Conservation (phyloP, 2,329 filamentous ascomycete genomes). For the Magnaporthales sp. region DNA sequence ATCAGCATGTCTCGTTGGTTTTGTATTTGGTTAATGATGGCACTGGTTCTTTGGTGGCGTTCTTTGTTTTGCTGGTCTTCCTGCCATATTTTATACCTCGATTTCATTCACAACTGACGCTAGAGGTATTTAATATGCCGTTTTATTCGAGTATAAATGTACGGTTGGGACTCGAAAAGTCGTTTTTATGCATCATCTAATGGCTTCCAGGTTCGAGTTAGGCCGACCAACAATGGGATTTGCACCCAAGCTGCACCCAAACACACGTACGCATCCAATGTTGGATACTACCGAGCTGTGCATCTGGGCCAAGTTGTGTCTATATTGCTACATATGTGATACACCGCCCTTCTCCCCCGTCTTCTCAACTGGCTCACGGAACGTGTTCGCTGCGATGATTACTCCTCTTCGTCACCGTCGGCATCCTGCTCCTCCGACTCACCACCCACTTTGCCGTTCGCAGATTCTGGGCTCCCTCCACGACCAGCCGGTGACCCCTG, state of each 20-base stretch:
- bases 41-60: not conserved
- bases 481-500: constrained; percentile 2
- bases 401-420: constrained; percentile 37
- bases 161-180: not conserved
- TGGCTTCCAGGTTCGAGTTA: not conserved
- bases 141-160: not conserved
- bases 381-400: not conserved
- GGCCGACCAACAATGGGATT: not conserved
- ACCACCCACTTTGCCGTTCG: constrained; percentile 11
- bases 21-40: not conserved
- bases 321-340: not conserved
- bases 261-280: not conserved
- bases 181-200: not conserved
- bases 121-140: not conserved
- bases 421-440: constrained; percentile 27
- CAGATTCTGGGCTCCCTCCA: constrained; percentile 7
- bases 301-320: not conserved
- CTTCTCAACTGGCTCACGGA: not conserved
- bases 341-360: not conserved
- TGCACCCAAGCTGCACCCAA: not conserved
- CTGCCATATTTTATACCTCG: not conserved
- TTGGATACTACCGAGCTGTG: not conserved
- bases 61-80: not conserved
- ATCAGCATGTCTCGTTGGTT: not conserved
- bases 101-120: not conserved